phyloP scores from a whole-genome alignment of 163 green algal genomes.

The Picocystis sp. region DNA sequence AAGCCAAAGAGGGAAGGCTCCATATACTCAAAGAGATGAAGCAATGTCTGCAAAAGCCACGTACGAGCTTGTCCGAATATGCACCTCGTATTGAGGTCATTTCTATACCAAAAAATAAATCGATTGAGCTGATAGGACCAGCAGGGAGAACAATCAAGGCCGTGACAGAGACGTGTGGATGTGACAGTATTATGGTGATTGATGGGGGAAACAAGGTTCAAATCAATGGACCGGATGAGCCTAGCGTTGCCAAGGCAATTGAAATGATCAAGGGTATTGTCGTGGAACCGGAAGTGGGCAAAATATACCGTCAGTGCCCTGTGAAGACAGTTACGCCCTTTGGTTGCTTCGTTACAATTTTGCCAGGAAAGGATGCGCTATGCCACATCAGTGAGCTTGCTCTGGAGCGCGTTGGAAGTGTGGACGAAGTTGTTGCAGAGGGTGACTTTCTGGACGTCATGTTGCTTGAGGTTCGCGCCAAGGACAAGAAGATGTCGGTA shows the following conservation, averaged over 20 bases:
- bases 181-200: not conserved
- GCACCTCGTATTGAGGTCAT: conserved; percentile 43
- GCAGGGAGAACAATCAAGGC: conserved; percentile 38
- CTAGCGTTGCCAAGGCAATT: conserved; percentile 4
- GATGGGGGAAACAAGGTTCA: not conserved
- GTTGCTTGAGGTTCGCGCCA: conserved; percentile 21
- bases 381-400: conserved; percentile 58
- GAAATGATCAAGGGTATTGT: conserved; percentile 18
- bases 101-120: conserved; percentile 1
- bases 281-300: conserved; percentile 19
- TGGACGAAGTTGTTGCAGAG: conserved; percentile 23
- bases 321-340: conserved; percentile 28
- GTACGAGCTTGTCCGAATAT: conserved; percentile 21
- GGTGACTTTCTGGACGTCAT: conserved; percentile 44
- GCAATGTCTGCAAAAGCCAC: conserved; percentile 28
- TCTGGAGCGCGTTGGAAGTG: conserved; percentile 9
- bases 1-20: conserved; percentile 38
- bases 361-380: conserved; percentile 38
- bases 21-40: conserved; percentile 73
- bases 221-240: not conserved
- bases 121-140: conserved; percentile 32
- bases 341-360: conserved; percentile 57
- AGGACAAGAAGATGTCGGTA: conserved; percentile 17
- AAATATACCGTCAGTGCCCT: conserved; percentile 16
- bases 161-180: conserved; percentile 19